Base-by-base conservation (phyloP, 2,329 filamentous ascomycete genomes). In the Phymatotrichopsis omnivora region DNA sequence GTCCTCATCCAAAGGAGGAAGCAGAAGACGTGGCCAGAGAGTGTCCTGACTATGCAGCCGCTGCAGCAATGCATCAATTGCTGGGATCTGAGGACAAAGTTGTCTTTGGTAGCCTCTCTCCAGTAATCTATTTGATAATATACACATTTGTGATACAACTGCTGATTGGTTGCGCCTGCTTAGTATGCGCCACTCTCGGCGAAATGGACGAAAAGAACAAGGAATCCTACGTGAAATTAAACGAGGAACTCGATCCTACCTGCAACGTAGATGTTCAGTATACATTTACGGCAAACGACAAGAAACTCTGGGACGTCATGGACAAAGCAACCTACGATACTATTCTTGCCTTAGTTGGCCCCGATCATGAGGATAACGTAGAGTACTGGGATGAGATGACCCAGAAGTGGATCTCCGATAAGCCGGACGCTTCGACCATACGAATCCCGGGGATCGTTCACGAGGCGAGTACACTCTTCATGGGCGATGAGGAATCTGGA, bases 81-180 rank as follows among this genome's bases (percentile, higher is more conserved):
- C n/a, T 12, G 5, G 38, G 22, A 17, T 42, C 38, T 5, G 28
- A 32, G 20, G 38, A 42, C n/a, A 20, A 42, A 20, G 28, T 42
- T 42, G 38, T 42, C n/a, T 33, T 42, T 34, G 38, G 38, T 42
- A 34, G n/a, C n/a, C n/a, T n/a, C n/a, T n/a, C n/a, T n/a, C n/a
- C n/a, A n/a, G n/a, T n/a, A n/a, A n/a, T n/a, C n/a, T n/a, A n/a
- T n/a, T n/a, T n/a, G n/a, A n/a, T n/a, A n/a, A n/a, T n/a, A n/a
- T n/a, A n/a, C n/a, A n/a, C n/a, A n/a, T n/a, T n/a, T n/a, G n/a
- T n/a, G n/a, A n/a, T n/a, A n/a, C n/a, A n/a, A n/a, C n/a, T n/a
- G n/a, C n/a, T n/a, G n/a, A n/a, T n/a, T n/a, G n/a, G n/a, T 14
- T 14, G 11, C 22, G 11, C 11, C 22, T 35, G 19, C n/a, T 5